These are phyloP conservation scores for Colletotrichum falcatum DNA, from an alignment of 2,329 filamentous ascomycete genomes.

Conservation along the genomic window DNA sequence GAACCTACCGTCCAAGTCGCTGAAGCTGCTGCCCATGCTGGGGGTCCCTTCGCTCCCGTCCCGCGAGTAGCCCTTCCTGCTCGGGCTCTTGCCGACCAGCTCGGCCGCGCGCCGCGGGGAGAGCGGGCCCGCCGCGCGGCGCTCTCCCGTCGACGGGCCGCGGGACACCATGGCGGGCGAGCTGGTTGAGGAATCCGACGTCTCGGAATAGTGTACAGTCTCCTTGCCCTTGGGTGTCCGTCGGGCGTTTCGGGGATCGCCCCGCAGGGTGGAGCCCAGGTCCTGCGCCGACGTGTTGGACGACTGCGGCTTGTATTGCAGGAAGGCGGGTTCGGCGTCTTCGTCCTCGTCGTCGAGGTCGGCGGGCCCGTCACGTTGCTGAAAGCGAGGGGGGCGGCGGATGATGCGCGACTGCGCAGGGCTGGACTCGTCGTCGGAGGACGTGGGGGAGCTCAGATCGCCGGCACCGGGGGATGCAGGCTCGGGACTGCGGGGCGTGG, in stretches of 20 bases:
- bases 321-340: conserved; percentile 69
- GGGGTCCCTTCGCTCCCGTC: conserved; percentile 80
- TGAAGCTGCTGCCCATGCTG: conserved; percentile 88
- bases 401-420: conserved; percentile 71
- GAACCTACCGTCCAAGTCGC: conserved; percentile 79
- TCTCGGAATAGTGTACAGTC: conserved; percentile 61
- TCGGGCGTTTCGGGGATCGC: conserved; percentile 54
- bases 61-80: conserved; percentile 62
- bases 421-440: conserved; percentile 62
- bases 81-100: conserved; percentile 66
- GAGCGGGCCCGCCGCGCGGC: conserved; percentile 58
- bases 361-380: conserved; percentile 44
- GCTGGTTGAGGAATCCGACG: conserved; percentile 72
- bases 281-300: conserved; percentile 56
- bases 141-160: conserved; percentile 49
- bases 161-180: conserved; percentile 58
- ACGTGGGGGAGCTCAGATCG: conserved; percentile 54
- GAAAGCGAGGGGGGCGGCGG: conserved; percentile 67
- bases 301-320: conserved; percentile 57
- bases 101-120: conserved; percentile 71
- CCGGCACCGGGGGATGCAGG: conserved; percentile 51
- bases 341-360: conserved; percentile 55
- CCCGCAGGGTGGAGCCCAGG: conserved; percentile 65
- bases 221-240: conserved; percentile 49
- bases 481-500: conserved; percentile 42